Base-by-base conservation (phyloP, 1,139 yeast genomes). In the Geotrichum australiense region DNA sequence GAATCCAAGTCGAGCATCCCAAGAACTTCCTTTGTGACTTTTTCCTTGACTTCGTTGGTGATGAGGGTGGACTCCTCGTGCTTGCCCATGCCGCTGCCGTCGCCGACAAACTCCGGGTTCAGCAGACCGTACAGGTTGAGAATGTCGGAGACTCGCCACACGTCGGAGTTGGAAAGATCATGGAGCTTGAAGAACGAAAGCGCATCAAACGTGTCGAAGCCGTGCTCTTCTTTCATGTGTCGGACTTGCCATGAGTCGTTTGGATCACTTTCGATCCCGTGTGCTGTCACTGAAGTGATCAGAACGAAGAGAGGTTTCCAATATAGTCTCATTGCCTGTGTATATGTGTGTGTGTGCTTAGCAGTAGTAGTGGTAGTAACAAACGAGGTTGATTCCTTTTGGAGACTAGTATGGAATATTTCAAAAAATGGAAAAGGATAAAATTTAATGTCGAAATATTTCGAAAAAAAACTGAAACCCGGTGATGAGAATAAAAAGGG, bases 151-250 rank as follows among this genome's bases (percentile, higher is more conserved):
- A 53, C 47, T 8, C 64, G 55, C 71, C 71, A 67, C 15, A 59
- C 56, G 32, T 58, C 56, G 30, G 65, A 53, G 5, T 66, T 62
- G 51, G 77, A 79, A 12, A 78, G 63, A 61, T 86, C 96, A 61
- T 91, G 98, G 27, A 87, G 57, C 33, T 71, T 72, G 70, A 91
- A 91, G 55, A 91, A 86, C n/a, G 82, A 70, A 36, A 72, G 76
- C 0, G 93, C 73, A 48, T 84, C 94, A 54, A 77, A 87, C 32
- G 71, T 69, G 47, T 82, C 86, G 46, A 85, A 51, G 15, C 77
- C 79, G 63, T 89, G 97, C 62, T 89, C 98, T 53, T 78, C 79
- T 49, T 73, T 68, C 97, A 89, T 89, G 62, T 89, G 97, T 84
- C 57, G 52, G 20, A 53, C 64, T 43, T 62, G 66, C 67, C 67